Base-by-base conservation (phyloP, 495 filamentous ascomycete species). In the Thozetella sp. region DNA sequence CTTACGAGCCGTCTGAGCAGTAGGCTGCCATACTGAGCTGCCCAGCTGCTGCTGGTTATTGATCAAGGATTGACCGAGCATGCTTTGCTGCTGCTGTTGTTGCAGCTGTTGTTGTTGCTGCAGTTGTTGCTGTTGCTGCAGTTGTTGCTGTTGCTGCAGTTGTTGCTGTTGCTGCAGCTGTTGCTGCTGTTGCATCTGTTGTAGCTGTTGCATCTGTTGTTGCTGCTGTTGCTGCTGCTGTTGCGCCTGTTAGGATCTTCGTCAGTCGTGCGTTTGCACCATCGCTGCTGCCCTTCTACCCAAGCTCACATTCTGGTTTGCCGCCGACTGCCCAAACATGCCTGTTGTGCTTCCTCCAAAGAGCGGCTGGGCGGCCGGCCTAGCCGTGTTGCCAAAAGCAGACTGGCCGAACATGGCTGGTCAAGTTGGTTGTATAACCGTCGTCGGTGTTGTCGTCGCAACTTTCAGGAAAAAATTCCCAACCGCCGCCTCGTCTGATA, bases 11-110 rank as follows among this genome's bases (percentile, higher is more conserved):
- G 73, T 72, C 26, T 73, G 73, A 61, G 75, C 74, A 22, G 73
- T 72, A 10, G 80, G 80, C 51, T 81, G 75, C 80, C 80, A 82
- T 55, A 82, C 68, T 34, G 76, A 72, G 45, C 70, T 74, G 24
- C 68, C 72, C 46, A 76, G 67, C 60, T 72, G 74, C 22, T 54
- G 67, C 59, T 54, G 66, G 25, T n/a, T 50, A 56, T 57, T 72
- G 59, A 57, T 67, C 68, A 58, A 76, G 51, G 65, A 71, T 71
- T 68, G 78, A 34, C 48, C 74, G 55, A 62, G 65, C 37, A 56
- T 63, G 24, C 61, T 37, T 57, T 53, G 57, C 53, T 61, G 66
- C 51, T 64, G 61, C 34, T 70, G 64, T 26, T 70, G 73, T 46
- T 70, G 73, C 24, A 70, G 73, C 22, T 68, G 69, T 50, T 67